A percentile compares a stretch with the other conserved stretches of the same genome.
These are phyloP conservation scores for Taphrina wiesneri DNA, from an alignment of 1,139 yeast genomes.

Conservation along the genomic window DNA sequence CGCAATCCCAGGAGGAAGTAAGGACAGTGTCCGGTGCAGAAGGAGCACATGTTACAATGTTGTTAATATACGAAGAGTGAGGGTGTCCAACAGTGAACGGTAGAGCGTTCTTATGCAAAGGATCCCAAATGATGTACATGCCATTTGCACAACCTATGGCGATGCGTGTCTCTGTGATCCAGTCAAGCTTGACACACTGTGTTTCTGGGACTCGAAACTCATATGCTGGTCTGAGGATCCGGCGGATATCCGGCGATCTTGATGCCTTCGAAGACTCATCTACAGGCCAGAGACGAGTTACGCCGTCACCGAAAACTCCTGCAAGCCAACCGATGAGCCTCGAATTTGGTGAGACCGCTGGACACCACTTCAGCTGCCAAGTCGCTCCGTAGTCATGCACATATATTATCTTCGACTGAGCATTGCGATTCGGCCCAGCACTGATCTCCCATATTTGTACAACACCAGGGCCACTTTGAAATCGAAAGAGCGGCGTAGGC, in stretches of 20 bases:
- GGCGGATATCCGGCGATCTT: background rate
- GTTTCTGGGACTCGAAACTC: conserved; percentile 19
- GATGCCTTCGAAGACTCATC: background rate
- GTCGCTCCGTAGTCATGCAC: conserved; percentile 15
- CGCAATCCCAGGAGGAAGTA: conserved; percentile 32
- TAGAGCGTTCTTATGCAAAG: background rate
- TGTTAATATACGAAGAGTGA: conserved; percentile 21
- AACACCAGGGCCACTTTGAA: background rate
- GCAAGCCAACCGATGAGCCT: conserved; percentile 21
- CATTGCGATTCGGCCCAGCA: background rate
- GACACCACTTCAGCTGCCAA: conserved; percentile 33
- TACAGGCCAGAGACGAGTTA: conserved; percentile 12
- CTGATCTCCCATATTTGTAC: background rate
- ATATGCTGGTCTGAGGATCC: conserved; percentile 6
- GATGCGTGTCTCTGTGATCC: conserved; percentile 14
- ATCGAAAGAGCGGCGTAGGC: background rate
- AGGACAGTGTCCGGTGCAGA: conserved; percentile 4
- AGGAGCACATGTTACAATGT: conserved; percentile 23
- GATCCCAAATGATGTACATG: conserved; percentile 24
- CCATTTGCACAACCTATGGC: conserved; percentile 27
- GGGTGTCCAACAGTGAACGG: conserved; percentile 18
- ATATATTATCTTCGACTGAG: background rate
- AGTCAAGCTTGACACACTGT: conserved; percentile 11
- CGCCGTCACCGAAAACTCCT: conserved; percentile 30
- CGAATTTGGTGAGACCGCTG: conserved; percentile 2